Evolutionary conservation across 116 monocot species (phyloP).

Genomic region (Papilionanthe hybrid): DNA sequence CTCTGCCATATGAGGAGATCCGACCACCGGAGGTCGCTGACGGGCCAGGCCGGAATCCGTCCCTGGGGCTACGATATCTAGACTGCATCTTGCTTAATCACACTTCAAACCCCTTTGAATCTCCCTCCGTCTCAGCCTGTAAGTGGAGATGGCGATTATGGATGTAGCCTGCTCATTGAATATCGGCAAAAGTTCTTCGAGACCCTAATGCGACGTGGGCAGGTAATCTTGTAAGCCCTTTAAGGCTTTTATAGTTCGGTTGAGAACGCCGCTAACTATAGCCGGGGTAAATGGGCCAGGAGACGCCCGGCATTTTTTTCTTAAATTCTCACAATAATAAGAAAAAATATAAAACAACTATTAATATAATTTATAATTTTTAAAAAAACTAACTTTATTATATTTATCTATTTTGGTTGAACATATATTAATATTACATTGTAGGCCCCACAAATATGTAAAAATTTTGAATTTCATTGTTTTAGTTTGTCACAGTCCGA

Average conservation of each 20-base stretch:
- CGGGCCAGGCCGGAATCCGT: slow-evolving; percentile 17
- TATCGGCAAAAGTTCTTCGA: neutral
- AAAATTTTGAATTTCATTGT: too few species aligned
- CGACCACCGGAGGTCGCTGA: neutral
- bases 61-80: slow-evolving; percentile 11
- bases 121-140: neutral
- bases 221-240: neutral
- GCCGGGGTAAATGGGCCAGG: neutral
- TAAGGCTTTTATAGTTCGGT: neutral
- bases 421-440: too few species aligned
- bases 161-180: neutral
- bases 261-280: neutral
- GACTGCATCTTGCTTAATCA: slow-evolving; percentile 19
- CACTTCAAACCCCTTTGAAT: slow-evolving; percentile 7
- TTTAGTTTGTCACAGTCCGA: too few species aligned
- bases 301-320: neutral
- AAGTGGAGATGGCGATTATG: neutral
- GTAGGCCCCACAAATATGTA: too few species aligned
- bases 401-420: too few species aligned
- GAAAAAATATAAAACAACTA: too few species aligned
- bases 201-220: neutral
- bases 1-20: slow-evolving; percentile 3
- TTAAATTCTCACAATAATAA: too few species aligned
- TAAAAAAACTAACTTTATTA: too few species aligned
- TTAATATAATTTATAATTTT: too few species aligned